Evolutionary conservation across 2,329 filamentous ascomycete species (phyloP).

Genomic region (Arthroderma sp.): DNA sequence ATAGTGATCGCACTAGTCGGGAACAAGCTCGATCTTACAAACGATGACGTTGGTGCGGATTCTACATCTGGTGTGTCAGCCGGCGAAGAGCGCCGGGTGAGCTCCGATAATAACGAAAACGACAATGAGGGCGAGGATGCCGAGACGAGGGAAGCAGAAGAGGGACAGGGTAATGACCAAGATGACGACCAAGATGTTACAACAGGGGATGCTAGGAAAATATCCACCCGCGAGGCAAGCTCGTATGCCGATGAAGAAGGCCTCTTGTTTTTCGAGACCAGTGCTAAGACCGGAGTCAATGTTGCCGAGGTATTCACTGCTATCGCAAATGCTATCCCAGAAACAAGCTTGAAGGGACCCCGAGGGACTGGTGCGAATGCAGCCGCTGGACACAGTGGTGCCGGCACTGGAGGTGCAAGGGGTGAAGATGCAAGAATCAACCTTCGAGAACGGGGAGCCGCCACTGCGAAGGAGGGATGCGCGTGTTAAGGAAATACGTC

Average conservation of each 20-base stretch:
- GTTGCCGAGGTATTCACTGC: conserved; percentile 94
- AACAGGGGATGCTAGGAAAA: conserved; percentile 67
- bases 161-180: conserved; percentile 36
- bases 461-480: conserved; percentile 76
- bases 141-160: conserved; percentile 17
- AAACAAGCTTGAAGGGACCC: conserved; percentile 85
- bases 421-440: conserved; percentile 58
- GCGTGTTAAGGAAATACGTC: conserved; percentile 50
- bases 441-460: conserved; percentile 58
- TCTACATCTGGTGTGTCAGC: background rate
- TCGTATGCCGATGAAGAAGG: conserved; percentile 89
- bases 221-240: conserved; percentile 82
- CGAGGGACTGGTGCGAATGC: conserved; percentile 50
- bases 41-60: conserved; percentile 44
- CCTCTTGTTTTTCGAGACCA: conserved; percentile 93
- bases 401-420: conserved; percentile 37
- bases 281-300: conserved; percentile 89
- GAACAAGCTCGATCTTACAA: conserved; percentile 95
- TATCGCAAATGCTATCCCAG: conserved; percentile 94
- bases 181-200: conserved; percentile 35
- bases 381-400: conserved; percentile 43
- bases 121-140: conserved; percentile 30
- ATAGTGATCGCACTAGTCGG: conserved; percentile 97
- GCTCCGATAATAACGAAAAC: conserved; percentile 56
- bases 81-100: conserved; percentile 21